Evolutionary conservation across 2,329 filamentous ascomycete genomes (phyloP).

Genomic region (Colletotrichum viniferum): DNA sequence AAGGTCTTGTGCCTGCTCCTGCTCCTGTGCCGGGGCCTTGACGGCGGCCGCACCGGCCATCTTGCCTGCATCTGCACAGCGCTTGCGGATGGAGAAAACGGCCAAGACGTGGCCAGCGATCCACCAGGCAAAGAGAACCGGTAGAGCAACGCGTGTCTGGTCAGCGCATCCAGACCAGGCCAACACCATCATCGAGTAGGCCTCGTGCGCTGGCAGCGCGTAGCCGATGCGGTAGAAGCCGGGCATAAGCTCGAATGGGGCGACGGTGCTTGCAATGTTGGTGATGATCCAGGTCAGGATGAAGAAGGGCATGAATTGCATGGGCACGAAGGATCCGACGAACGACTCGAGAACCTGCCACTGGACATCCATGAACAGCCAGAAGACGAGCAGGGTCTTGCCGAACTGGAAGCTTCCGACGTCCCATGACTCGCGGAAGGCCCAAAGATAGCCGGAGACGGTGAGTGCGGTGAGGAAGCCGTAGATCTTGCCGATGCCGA

Average conservation of each 20-base stretch:
- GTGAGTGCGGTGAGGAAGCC: conserved; percentile 39
- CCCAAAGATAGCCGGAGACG: conserved; percentile 47
- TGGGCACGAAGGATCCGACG: conserved; percentile 30
- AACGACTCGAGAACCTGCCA: conserved; percentile 44
- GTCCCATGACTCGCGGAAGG: conserved; percentile 44
- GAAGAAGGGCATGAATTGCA: conserved; percentile 43
- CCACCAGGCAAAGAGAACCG: conserved; percentile 46
- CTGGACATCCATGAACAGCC: conserved; percentile 46
- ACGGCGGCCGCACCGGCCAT: background rate
- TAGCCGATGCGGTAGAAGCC: conserved; percentile 45
- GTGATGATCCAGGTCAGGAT: conserved; percentile 46
- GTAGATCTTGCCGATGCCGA: conserved; percentile 33
- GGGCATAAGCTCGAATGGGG: conserved; percentile 39
- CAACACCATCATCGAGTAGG: conserved; percentile 39
- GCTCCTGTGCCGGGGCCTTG: background rate
- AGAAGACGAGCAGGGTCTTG: conserved; percentile 33
- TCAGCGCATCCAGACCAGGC: conserved; percentile 49
- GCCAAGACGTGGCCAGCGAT: conserved; percentile 29
- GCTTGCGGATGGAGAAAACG: conserved; percentile 28
- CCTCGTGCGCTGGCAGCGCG: conserved; percentile 36
- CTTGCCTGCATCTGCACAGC: conserved; percentile 1
- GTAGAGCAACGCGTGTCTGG: conserved; percentile 40
- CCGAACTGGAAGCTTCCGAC: conserved; percentile 35
- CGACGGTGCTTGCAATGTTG: conserved; percentile 40
- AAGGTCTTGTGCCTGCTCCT: background rate